Evolutionary conservation across 148 eudicot species (phyloP), one percentile per base, ranked within the genome.

Genomic region (Silene conica): DNA sequence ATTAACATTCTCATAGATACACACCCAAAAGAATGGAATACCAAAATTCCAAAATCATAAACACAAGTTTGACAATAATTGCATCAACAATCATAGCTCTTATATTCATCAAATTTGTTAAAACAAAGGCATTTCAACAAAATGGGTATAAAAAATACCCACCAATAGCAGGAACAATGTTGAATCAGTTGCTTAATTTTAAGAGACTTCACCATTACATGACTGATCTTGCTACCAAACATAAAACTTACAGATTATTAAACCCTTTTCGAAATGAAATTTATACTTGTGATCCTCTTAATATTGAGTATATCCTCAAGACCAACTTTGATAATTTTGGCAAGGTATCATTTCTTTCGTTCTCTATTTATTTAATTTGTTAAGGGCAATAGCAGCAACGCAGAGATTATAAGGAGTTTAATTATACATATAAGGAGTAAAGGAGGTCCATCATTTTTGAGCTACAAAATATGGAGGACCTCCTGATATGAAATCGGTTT

Each of bases 221-320:
- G 87, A 86, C 93, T 61, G 75, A 81, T 74, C 85, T 87, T 50
- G 87, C 92, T 58, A 22, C 71, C 5, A 85, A 85, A 68, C 19
- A 89, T 73, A 80, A 16, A 34, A 92, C 97, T 76, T 92, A 83
- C 73, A 82, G 97, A 78, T n/a, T 89, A 14, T 18, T 88, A 21
- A 56, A 72, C 68, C 92, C 90, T 48, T 85, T 84, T 43, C 61
- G 88, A 12, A 84, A 74, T 57, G 92, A 89, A 50, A 34, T 92
- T 58, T 88, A 88, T 50, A 92, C 91, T 21, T 78, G 88, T 34
- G 88, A 90, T 6, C 97, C 97, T 72, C 82, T 80, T 26, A 87
- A 85, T 74, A 87, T 86, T 54, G 90, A 89, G 81, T 76, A 85
- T 57, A 83, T 89, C 38, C 92, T 89, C 83, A 87, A 89, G 78